Evolutionary conservation across 148 eudicot genomes (phyloP).

Genomic region (Diospyros kaki): DNA sequence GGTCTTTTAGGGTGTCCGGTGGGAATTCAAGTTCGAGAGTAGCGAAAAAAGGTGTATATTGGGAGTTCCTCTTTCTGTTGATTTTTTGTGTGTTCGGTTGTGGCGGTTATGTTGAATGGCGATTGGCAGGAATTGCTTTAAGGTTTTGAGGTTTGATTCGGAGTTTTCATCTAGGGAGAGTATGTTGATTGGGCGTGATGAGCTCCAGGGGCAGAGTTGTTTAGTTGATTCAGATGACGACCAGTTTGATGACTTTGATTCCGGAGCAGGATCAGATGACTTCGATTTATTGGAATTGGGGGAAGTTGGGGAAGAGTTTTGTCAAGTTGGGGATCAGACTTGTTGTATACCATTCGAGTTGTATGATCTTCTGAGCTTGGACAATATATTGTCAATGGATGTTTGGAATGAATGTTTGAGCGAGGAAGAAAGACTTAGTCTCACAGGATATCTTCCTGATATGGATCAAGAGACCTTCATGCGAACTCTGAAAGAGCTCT

Average conservation of each 20-base stretch:
- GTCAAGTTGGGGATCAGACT: slow-evolving; percentile 89
- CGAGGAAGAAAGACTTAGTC: slow-evolving; percentile 76
- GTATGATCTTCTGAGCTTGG: slow-evolving; percentile 73
- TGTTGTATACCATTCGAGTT: slow-evolving; percentile 81
- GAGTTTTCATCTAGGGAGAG: slow-evolving; percentile 68
- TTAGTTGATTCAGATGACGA: slow-evolving; percentile 49
- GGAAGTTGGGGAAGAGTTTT: slow-evolving; percentile 79
- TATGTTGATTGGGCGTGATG: slow-evolving; percentile 73
- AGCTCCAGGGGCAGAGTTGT: slow-evolving; percentile 33
- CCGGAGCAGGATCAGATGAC: slow-evolving; percentile 97
- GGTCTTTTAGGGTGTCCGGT: slow-evolving; percentile 7
- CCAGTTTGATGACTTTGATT: slow-evolving; percentile 86
- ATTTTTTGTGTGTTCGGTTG: not conserved
- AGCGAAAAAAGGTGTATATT: slow-evolving; percentile 3
- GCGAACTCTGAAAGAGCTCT: slow-evolving; percentile 80
- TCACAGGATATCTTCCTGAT: slow-evolving; percentile 82
- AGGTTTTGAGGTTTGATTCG: slow-evolving; percentile 54
- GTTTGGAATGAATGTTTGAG: slow-evolving; percentile 90
- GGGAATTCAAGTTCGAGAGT: not conserved
- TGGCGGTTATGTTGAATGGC: slow-evolving; percentile 58
- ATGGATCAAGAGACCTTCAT: slow-evolving; percentile 83
- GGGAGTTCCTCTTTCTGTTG: slow-evolving; percentile 9
- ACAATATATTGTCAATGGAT: slow-evolving; percentile 70
- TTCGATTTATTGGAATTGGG: slow-evolving; percentile 89
- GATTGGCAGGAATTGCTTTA: slow-evolving; percentile 81